Conservation (phyloP, 768 basidiomycete species). For the Candolleomyces aberdarensis region DNA sequence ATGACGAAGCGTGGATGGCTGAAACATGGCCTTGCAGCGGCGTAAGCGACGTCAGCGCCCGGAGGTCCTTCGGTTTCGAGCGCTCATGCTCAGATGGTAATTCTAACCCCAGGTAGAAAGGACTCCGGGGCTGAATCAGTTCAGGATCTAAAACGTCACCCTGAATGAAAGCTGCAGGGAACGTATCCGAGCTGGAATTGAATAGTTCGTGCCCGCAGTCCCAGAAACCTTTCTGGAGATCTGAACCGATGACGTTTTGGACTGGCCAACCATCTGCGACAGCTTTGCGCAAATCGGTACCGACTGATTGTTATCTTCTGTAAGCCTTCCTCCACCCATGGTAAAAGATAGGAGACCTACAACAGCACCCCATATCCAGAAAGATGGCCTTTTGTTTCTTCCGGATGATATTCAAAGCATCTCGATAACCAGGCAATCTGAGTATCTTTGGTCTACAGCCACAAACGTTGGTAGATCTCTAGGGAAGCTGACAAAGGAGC, state of each 20-base stretch:
- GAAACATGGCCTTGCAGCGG: conserved; percentile 41
- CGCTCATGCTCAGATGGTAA: conserved; percentile 6
- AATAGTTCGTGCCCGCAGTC: conserved; percentile 61
- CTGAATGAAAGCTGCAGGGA: conserved; percentile 51
- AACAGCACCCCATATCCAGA: conserved; percentile 45
- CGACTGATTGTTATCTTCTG: conserved; percentile 25
- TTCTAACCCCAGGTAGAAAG: conserved; percentile 17
- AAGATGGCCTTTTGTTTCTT: conserved; percentile 28
- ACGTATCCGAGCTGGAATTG: conserved; percentile 45
- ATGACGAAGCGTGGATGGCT: conserved; percentile 38
- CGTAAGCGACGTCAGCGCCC: conserved; percentile 19
- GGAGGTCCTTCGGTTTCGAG: conserved; percentile 1
- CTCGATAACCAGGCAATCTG: conserved; percentile 29
- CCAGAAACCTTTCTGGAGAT: conserved; percentile 52
- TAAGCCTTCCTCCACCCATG: not conserved
- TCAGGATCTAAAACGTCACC: conserved; percentile 52
- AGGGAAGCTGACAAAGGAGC: not conserved
- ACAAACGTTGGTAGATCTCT: not conserved
- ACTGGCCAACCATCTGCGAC: conserved; percentile 39
- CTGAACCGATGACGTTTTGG: conserved; percentile 33
- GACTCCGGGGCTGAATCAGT: conserved; percentile 33
- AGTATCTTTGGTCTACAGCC: conserved; percentile 28
- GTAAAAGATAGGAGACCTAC: conserved; percentile 22
- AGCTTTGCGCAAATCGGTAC: conserved; percentile 36
- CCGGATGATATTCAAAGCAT: conserved; percentile 24